phyloP scores from a whole-genome alignment of 2,329 filamentous ascomycete species.

The Diplodia mutila region DNA sequence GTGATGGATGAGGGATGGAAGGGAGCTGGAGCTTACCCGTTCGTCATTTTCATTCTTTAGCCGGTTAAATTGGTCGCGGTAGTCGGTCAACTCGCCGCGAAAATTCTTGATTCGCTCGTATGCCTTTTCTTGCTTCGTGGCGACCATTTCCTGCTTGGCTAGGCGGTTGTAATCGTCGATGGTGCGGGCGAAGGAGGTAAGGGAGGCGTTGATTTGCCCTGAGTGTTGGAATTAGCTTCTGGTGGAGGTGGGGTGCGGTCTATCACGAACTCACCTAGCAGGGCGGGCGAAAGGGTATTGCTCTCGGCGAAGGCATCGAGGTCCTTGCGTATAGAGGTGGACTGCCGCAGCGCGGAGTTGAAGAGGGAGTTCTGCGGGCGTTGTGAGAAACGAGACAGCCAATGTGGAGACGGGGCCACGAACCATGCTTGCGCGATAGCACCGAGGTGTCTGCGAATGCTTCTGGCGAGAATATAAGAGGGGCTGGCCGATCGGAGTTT shows the following conservation, averaged over 20 bases:
- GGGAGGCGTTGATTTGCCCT: constrained; percentile 41
- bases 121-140: constrained; percentile 90
- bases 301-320: constrained; percentile 70
- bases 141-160: constrained; percentile 84
- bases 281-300: constrained; percentile 61
- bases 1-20: too few relatives aligned
- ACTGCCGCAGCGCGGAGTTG: constrained; percentile 84
- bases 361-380: constrained; percentile 74
- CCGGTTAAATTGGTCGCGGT: constrained; percentile 74
- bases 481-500: background rate
- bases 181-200: constrained; percentile 83
- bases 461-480: background rate
- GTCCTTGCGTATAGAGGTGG: constrained; percentile 76
- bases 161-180: constrained; percentile 89
- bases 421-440: constrained; percentile 23
- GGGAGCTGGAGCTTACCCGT: constrained; percentile 49
- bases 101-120: constrained; percentile 84
- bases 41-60: constrained; percentile 81
- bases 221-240: background rate
- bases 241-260: too few relatives aligned
- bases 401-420: background rate
- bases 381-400: background rate
- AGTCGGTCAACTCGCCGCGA: constrained; percentile 78
- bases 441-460: background rate
- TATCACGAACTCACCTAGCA: constrained; percentile 55